Evolutionary conservation across 805 yeast species (phyloP).

Genomic region (Cyberlindnera sargentensis): DNA sequence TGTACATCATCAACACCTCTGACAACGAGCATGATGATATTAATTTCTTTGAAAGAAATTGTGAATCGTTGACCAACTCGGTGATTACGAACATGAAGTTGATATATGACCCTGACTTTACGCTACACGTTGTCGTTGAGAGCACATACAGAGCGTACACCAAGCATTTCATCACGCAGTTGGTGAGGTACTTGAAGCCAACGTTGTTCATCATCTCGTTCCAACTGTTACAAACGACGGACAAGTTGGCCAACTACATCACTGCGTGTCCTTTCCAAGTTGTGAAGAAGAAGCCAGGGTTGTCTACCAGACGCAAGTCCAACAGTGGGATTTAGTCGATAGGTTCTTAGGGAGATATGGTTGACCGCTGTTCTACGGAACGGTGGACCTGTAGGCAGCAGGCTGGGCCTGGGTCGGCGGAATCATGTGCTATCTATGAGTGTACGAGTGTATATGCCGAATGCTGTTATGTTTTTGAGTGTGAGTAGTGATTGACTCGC

Average conservation of each 20-base stretch:
- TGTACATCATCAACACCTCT: conserved; percentile 54
- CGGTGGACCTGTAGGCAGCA: too few relatives aligned
- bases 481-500: too few relatives aligned
- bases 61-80: conserved; percentile 8
- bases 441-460: too few relatives aligned
- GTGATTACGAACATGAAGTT: conserved; percentile 9
- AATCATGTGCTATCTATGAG: too few relatives aligned
- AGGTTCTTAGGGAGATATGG: too few relatives aligned
- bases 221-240: conserved; percentile 8
- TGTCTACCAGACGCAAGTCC: too few relatives aligned
- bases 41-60: conserved; percentile 10
- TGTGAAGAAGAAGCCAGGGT: conserved; percentile 13
- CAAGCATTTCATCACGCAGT: conserved; percentile 30
- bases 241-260: conserved; percentile 17
- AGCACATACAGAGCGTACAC: conserved; percentile 33
- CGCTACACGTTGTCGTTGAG: conserved; percentile 24
- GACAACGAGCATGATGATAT: conserved; percentile 34
- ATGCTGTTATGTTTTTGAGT: too few relatives aligned
- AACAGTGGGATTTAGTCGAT: too few relatives aligned
- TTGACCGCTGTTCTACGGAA: too few relatives aligned
- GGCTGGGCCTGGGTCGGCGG: too few relatives aligned
- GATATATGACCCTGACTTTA: conserved; percentile 14
- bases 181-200: conserved; percentile 30
- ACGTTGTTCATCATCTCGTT: conserved; percentile 17
- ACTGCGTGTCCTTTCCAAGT: conserved; percentile 20